These are phyloP conservation scores for Macadamia integrifolia DNA, from an alignment of 164 flowering plant species.

Conservation along the genomic window DNA sequence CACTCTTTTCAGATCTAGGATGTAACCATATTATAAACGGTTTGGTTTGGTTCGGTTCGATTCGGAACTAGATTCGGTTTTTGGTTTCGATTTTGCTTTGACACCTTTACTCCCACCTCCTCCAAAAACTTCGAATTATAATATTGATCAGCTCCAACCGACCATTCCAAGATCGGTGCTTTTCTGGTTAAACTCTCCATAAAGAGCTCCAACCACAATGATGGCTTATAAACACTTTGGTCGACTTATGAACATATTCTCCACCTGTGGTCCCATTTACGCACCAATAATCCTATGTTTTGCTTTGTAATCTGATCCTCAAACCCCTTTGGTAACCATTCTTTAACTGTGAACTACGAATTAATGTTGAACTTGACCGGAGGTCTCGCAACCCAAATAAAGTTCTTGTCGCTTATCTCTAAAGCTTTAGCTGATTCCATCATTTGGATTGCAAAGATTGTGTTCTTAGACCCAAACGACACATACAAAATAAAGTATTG, in stretches of 20 bases:
- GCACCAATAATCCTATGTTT: conserved; percentile 9
- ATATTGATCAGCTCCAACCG: conserved; percentile 8
- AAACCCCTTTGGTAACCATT: conserved; percentile 20
- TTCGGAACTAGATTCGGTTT: no score
- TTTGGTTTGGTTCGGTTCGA: no score
- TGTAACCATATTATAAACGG: no score
- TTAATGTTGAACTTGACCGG: conserved; percentile 19
- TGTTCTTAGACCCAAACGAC: conserved; percentile 54
- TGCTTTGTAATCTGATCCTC: conserved; percentile 8
- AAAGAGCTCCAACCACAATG: conserved; percentile 23
- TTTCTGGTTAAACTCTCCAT: conserved; percentile 15
- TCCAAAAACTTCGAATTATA: conserved; percentile 14
- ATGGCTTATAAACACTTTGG: conserved; percentile 12
- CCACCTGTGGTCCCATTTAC: conserved; percentile 16
- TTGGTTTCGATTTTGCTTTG: no score
- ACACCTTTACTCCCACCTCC: conserved; percentile 1
- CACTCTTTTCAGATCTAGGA: no score
- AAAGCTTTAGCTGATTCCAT: conserved; percentile 49
- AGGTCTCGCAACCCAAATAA: conserved; percentile 36
- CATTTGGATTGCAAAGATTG: conserved; percentile 42
- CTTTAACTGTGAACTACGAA: conserved; percentile 18
- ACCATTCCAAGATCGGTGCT: conserved; percentile 17
- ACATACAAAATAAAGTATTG: conserved; percentile 43
- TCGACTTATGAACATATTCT: conserved; percentile 12
- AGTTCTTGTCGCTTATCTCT: conserved; percentile 36